Percentiles rank a stretch among this genome's conserved stretches.
Evolutionary conservation across 805 yeast genomes (phyloP).

Genomic region (Lachancea thermotolerans): DNA sequence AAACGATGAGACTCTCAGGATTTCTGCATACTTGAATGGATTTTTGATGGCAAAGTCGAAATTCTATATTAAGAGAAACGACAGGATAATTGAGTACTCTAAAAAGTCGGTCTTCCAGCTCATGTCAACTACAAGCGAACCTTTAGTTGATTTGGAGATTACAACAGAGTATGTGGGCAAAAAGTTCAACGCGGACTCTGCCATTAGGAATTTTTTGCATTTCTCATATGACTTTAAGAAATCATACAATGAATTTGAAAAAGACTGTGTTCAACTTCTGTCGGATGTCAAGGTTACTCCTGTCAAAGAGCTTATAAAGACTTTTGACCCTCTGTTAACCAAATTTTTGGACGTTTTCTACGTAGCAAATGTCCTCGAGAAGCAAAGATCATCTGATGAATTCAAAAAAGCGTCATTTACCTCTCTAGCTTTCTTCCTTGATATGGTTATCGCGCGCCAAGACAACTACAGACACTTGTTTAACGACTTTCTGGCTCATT

Average conservation of each 20-base stretch:
- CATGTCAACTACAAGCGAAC: conserved; percentile 36
- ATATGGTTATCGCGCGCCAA: conserved; percentile 57
- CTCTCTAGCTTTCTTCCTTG: conserved; percentile 54
- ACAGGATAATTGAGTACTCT: conserved; percentile 42
- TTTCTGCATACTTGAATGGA: conserved; percentile 59
- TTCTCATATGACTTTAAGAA: conserved; percentile 28
- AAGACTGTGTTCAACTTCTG: conserved; percentile 42
- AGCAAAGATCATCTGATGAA: conserved; percentile 13
- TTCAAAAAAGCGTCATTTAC: conserved; percentile 40
- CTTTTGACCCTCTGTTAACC: conserved; percentile 51
- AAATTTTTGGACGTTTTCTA: conserved; percentile 34
- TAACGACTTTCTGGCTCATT: conserved; percentile 37
- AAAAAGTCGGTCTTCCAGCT: conserved; percentile 40
- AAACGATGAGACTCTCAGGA: conserved; percentile 47
- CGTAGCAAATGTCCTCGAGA: conserved; percentile 17
- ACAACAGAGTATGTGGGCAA: conserved; percentile 65
- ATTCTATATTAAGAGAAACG: conserved; percentile 42
- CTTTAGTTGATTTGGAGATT: conserved; percentile 45
- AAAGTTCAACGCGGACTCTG: conserved; percentile 49
- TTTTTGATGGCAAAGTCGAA: conserved; percentile 52
- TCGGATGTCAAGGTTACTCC: conserved; percentile 47
- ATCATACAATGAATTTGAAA: conserved; percentile 31
- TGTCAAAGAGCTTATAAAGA: conserved; percentile 46
- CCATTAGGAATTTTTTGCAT: conserved; percentile 31
- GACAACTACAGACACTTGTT: conserved; percentile 55